phyloP scores from a whole-genome alignment of 1,284 basidiomycete species.

The Moesziomyces sp. region DNA sequence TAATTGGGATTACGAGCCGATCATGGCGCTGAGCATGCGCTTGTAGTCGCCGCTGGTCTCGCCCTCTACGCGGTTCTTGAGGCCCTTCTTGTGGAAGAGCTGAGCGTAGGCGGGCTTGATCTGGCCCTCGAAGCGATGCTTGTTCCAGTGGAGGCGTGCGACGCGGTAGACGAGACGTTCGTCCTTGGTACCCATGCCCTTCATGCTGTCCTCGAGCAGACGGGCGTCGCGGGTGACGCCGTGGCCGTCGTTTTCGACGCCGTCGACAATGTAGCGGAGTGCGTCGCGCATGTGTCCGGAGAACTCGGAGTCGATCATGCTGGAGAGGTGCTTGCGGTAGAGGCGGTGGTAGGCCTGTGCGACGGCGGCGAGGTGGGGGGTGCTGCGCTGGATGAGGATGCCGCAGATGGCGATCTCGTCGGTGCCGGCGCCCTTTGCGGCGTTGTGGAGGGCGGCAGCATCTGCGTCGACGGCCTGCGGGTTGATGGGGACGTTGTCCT shows the following conservation, averaged over 20 bases:
- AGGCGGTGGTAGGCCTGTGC: constrained; percentile 56
- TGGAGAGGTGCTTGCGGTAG: constrained; percentile 46
- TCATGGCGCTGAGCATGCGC: constrained; percentile 51
- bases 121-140: constrained; percentile 52
- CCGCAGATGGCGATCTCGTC: constrained; percentile 63
- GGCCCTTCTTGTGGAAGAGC: constrained; percentile 59
- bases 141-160: constrained; percentile 63
- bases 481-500: constrained; percentile 54
- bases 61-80: constrained; percentile 55
- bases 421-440: constrained; percentile 53
- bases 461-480: constrained; percentile 46
- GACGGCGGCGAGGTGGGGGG: constrained; percentile 60
- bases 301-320: constrained; percentile 62
- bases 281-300: constrained; percentile 64
- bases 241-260: constrained; percentile 59
- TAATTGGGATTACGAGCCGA: constrained; percentile 29
- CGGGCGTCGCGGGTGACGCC: constrained; percentile 64
- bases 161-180: constrained; percentile 56
- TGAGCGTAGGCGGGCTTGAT: constrained; percentile 64
- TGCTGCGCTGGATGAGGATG: constrained; percentile 64
- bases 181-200: constrained; percentile 65
- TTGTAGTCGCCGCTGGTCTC: constrained; percentile 63
- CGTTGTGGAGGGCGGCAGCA: constrained; percentile 36
- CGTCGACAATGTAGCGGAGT: constrained; percentile 62
- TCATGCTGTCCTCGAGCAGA: constrained; percentile 63